Evolutionary conservation across 2,329 filamentous ascomycete genomes (phyloP).

Genomic region (Penicillium sp.): DNA sequence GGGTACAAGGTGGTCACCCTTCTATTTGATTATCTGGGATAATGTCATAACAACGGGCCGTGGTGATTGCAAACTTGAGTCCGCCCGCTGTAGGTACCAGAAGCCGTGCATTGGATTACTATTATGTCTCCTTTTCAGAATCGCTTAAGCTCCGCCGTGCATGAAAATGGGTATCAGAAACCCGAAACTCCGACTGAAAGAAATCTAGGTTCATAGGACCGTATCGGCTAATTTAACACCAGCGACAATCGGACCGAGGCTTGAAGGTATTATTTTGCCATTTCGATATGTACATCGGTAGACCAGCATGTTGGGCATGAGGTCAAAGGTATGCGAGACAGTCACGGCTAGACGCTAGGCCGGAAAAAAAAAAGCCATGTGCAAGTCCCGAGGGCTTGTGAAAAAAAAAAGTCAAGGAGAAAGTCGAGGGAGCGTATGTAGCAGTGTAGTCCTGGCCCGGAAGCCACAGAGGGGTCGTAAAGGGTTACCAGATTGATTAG

Average conservation of each 20-base stretch:
- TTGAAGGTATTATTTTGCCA: background rate
- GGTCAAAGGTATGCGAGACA: background rate
- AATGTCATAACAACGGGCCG: too few relatives aligned
- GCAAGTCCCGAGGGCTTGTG: background rate
- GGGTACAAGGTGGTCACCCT: too few relatives aligned
- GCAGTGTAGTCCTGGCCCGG: background rate
- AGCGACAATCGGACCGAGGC: too few relatives aligned
- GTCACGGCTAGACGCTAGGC: background rate
- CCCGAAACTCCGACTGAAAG: background rate
- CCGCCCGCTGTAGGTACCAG: too few relatives aligned
- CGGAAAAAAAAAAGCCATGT: slow-evolving; percentile 1
- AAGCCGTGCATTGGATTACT: too few relatives aligned
- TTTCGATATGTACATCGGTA: background rate
- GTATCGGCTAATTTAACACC: background rate
- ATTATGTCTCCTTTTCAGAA: too few relatives aligned
- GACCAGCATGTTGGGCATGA: background rate
- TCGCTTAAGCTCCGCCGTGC: background rate
- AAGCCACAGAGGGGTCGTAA: background rate
- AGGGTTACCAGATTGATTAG: background rate
- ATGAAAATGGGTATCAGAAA: background rate
- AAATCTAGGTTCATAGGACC: background rate
- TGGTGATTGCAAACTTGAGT: too few relatives aligned
- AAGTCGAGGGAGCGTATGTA: slow-evolving; percentile 2
- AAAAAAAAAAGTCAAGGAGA: background rate
- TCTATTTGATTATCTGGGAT: too few relatives aligned